Evolutionary conservation across 176 grass and related monocot species (phyloP).

Genomic region (Aegilops bicornis): DNA sequence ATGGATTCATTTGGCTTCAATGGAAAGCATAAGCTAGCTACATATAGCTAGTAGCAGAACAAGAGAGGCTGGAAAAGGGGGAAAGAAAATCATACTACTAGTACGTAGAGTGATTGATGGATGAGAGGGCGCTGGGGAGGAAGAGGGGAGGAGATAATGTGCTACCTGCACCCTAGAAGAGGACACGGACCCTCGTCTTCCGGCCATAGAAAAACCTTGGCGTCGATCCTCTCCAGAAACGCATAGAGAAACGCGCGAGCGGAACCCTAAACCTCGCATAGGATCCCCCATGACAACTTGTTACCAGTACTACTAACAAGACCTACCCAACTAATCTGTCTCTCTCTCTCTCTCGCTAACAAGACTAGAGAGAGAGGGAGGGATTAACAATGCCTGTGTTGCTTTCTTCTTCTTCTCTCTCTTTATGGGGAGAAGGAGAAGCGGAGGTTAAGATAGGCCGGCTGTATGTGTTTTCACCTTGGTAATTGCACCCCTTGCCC

Average conservation of each 20-base stretch:
- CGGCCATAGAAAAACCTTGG: constrained; percentile 50
- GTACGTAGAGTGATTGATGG: not conserved
- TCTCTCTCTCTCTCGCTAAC: not conserved
- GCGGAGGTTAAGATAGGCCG: constrained; percentile 48
- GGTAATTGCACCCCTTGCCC: constrained; percentile 56
- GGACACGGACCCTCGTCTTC: constrained; percentile 89
- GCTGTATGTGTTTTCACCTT: constrained; percentile 60
- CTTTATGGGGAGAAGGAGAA: constrained; percentile 45
- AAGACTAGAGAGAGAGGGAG: not conserved
- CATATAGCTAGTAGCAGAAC: constrained; percentile 5
- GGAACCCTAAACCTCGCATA: constrained; percentile 48
- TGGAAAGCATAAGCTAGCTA: not conserved
- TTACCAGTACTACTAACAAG: constrained; percentile 11
- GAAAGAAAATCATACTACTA: not conserved
- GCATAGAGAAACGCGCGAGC: constrained; percentile 37
- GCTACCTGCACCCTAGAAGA: constrained; percentile 70
- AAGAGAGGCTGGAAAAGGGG: constrained; percentile 13
- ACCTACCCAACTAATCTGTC: not conserved
- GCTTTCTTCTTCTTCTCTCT: constrained; percentile 24
- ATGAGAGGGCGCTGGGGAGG: not conserved
- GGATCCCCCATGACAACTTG: constrained; percentile 53
- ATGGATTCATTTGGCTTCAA: not conserved
- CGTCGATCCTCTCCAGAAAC: constrained; percentile 43
- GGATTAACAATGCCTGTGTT: constrained; percentile 4
- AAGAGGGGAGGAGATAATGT: constrained; percentile 30